Conservation (phyloP, 2,329 filamentous ascomycete genomes). For the Cladosporium sphaerospermum region DNA sequence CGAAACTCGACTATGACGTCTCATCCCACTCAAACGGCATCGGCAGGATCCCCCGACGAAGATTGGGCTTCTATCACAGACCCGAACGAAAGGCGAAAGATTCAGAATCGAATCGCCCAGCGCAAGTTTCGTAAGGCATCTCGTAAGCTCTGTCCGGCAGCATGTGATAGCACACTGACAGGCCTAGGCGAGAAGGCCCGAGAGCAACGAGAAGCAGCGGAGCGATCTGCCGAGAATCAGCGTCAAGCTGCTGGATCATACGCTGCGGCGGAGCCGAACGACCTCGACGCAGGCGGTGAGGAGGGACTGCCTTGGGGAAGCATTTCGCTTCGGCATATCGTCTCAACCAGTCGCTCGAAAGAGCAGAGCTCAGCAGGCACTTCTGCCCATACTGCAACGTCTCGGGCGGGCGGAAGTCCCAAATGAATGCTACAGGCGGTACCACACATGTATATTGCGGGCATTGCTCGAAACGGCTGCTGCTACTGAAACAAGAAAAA, state of each 20-base stretch:
- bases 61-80: constrained; percentile 67
- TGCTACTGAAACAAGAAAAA: neutral
- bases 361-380: constrained; percentile 39
- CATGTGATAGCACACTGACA: neutral
- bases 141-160: neutral
- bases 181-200: constrained; percentile 60
- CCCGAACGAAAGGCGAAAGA: constrained; percentile 63
- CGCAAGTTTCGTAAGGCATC: constrained; percentile 63
- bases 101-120: constrained; percentile 71
- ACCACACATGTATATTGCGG: neutral
- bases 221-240: constrained; percentile 58
- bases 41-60: constrained; percentile 33
- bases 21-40: neutral
- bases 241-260: constrained; percentile 60
- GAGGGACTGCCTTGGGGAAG: constrained; percentile 69
- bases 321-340: constrained; percentile 52
- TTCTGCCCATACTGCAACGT: constrained; percentile 33
- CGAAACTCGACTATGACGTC: neutral
- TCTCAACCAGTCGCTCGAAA: constrained; percentile 39
- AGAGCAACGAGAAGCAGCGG: constrained; percentile 59
- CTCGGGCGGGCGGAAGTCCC: constrained; percentile 34
- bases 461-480: neutral
- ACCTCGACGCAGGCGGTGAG: constrained; percentile 49
- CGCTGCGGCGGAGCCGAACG: constrained; percentile 51
- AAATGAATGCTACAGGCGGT: constrained; percentile 26